Conservation (phyloP, 371 early-diverging fungal genomes). For the Coemansia sp. region DNA sequence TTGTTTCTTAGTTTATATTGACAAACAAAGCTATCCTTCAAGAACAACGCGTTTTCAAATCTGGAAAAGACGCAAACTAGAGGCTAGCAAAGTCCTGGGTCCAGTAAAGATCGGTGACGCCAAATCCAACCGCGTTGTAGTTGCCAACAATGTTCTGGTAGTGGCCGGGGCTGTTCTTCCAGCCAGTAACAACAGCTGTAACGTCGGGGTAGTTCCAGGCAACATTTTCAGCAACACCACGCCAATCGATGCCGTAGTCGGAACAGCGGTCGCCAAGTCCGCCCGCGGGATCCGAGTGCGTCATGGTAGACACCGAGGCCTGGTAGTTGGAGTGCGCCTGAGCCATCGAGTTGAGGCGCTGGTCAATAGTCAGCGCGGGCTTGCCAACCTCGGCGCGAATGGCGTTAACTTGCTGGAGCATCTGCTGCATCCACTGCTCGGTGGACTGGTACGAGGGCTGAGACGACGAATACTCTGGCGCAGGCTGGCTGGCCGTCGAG, state of each 20-base stretch:
- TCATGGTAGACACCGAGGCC: constrained; percentile 39
- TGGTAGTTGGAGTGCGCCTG: constrained; percentile 51
- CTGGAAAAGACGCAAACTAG: neutral
- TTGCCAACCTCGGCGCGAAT: constrained; percentile 32
- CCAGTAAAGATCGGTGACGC: constrained; percentile 43
- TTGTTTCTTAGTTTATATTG: neutral
- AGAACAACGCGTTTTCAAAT: neutral
- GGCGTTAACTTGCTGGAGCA: constrained; percentile 30
- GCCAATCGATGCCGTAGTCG: constrained; percentile 28
- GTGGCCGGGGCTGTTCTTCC: constrained; percentile 56
- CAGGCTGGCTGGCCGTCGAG: constrained; percentile 1
- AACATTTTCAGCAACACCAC: constrained; percentile 53
- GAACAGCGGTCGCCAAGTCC: constrained; percentile 29
- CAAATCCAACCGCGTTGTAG: constrained; percentile 50
- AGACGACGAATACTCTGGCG: neutral
- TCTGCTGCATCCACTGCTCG: constrained; percentile 28
- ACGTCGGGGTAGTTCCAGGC: constrained; percentile 46
- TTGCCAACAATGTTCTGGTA: constrained; percentile 52
- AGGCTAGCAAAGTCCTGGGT: constrained; percentile 48
- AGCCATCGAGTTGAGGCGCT: constrained; percentile 34
- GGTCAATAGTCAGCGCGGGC: constrained; percentile 15
- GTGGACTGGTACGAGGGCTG: neutral
- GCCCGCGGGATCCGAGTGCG: constrained; percentile 46
- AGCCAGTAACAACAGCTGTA: constrained; percentile 33
- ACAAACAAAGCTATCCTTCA: neutral